Percentiles rank a stretch among this genome's conserved stretches.
These are phyloP conservation scores for Zygoascus meyerae DNA, from an alignment of 1,139 yeast species.

Conservation along the genomic window DNA sequence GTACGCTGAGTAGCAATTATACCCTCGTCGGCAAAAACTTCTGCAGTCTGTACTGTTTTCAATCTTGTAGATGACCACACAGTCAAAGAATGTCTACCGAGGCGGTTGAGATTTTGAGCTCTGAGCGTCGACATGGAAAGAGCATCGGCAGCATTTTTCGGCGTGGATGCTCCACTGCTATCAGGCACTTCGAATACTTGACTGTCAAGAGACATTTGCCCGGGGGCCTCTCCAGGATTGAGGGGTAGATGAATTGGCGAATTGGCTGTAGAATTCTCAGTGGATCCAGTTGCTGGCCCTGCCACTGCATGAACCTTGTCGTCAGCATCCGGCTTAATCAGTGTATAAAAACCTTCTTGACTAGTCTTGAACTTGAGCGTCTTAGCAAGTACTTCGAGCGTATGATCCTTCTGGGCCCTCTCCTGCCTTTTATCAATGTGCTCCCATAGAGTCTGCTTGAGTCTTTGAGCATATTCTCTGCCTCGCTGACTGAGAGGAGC, in stretches of 20 bases:
- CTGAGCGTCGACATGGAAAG: slow-evolving; percentile 25
- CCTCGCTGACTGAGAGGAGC: slow-evolving; percentile 35
- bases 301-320: slow-evolving; percentile 6
- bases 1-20: slow-evolving; percentile 67
- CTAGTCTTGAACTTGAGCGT: slow-evolving; percentile 2
- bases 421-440: slow-evolving; percentile 32
- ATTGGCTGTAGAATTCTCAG: slow-evolving; percentile 13
- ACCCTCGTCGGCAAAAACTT: slow-evolving; percentile 53
- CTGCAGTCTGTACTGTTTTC: slow-evolving; percentile 77
- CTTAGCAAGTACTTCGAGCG: slow-evolving; percentile 4
- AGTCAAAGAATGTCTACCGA: slow-evolving; percentile 31
- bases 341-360: slow-evolving; percentile 7
- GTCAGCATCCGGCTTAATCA: slow-evolving; percentile 17
- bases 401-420: slow-evolving; percentile 2
- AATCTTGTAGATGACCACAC: slow-evolving; percentile 92
- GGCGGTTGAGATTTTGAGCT: slow-evolving; percentile 22
- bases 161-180: slow-evolving; percentile 27
- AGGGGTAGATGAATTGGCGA: slow-evolving; percentile 13
- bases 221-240: slow-evolving; percentile 4
- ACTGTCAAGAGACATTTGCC: neutral
- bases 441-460: slow-evolving; percentile 37
- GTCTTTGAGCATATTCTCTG: slow-evolving; percentile 34
- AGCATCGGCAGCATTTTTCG: slow-evolving; percentile 24
- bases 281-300: slow-evolving; percentile 6
- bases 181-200: neutral